Percentiles rank a stretch among this genome's conserved stretches.
Conservation (phyloP, 192 early-diverging fungal species). For the Linnemannia hyalina region DNA sequence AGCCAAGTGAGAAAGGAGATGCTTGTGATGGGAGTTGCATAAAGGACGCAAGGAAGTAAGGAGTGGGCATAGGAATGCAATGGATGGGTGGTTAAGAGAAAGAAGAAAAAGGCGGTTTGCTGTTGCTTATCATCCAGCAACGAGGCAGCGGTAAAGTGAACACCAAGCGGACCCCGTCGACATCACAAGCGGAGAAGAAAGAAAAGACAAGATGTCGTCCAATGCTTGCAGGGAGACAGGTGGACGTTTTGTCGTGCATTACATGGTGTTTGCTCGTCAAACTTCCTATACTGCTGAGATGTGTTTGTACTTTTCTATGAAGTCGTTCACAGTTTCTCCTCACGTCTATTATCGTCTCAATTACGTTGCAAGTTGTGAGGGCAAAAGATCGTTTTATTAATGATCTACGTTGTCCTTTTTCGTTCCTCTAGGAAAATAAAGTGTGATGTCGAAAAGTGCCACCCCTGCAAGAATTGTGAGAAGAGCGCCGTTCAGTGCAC, state of each 20-base stretch:
- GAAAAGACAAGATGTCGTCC: background rate
- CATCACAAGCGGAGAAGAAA: background rate
- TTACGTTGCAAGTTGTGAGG: background rate
- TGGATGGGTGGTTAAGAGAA: background rate
- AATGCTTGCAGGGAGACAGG: background rate
- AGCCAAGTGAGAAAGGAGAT: background rate
- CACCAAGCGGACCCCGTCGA: background rate
- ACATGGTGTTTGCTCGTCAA: background rate
- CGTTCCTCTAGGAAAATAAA: slow-evolving; percentile 39
- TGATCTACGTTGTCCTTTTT: background rate
- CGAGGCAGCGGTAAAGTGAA: background rate
- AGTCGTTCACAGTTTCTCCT: too few relatives aligned
- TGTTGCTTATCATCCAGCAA: background rate
- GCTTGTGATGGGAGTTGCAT: slow-evolving; percentile 6
- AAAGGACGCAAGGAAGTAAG: background rate
- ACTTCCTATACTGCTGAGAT: background rate
- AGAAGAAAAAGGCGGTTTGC: background rate
- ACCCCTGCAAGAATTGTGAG: slow-evolving; percentile 50
- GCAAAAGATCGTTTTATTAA: background rate
- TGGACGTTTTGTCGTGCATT: background rate
- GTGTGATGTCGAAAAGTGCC: slow-evolving; percentile 46
- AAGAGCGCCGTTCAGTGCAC: slow-evolving; percentile 46
- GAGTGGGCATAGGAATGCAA: background rate
- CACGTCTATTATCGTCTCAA: background rate
- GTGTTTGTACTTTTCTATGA: background rate